Conservation (phyloP, 306 rosid species). For the Rosa multiflora region DNA sequence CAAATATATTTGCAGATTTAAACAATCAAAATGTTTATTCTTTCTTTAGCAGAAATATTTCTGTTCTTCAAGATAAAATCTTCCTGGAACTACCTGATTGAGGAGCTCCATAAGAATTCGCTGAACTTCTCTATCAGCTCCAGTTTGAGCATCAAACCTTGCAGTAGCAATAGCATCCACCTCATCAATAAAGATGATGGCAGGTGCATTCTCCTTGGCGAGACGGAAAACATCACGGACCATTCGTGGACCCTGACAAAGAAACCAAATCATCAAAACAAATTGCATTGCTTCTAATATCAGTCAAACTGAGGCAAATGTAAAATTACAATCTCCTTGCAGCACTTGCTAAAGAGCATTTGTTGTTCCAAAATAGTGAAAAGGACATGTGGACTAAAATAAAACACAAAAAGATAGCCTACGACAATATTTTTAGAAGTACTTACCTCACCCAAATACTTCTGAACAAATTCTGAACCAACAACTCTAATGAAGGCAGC, state of each 20-base stretch:
- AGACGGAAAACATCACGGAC: conserved; percentile 99
- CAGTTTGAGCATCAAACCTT: conserved; percentile 99
- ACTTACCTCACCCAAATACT: conserved; percentile 91
- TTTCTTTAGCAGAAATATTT: background rate
- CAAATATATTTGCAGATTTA: background rate
- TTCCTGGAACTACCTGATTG: conserved; percentile 62
- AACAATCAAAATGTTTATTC: background rate
- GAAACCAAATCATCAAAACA: background rate
- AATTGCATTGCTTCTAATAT: background rate
- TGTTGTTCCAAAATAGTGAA: background rate
- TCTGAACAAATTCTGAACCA: conserved; percentile 98
- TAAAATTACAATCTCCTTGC: background rate
- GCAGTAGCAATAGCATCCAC: conserved; percentile 99
- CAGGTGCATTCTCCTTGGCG: conserved; percentile 99
- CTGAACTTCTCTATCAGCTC: conserved; percentile 99
- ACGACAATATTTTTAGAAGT: background rate
- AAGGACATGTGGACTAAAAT: background rate
- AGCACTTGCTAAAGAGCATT: background rate
- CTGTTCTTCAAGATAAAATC: background rate
- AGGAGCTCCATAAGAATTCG: conserved; percentile 99
- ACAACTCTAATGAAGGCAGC: conserved; percentile 99
- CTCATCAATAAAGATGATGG: conserved; percentile 97
- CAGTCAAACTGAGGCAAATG: background rate
- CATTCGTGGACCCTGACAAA: conserved; percentile 84
- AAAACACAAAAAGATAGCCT: background rate